Conservation (phyloP, 331 rosid species). For the Ulmus americana region DNA sequence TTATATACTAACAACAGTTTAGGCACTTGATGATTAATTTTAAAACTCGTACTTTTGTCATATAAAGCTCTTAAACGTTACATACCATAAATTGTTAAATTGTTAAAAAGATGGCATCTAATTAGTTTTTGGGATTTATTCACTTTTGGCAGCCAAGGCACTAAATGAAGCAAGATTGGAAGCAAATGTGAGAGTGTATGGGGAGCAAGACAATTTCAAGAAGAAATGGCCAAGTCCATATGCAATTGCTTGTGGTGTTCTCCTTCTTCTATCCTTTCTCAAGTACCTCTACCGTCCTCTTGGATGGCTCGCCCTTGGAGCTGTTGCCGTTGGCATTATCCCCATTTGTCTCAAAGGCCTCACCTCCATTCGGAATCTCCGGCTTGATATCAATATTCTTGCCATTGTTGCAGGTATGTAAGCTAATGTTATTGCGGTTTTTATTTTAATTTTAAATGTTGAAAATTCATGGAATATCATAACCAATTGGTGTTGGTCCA, state of each 20-base stretch:
- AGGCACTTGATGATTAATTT: too few relatives aligned
- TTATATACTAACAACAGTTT: too few relatives aligned
- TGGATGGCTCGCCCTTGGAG: conserved; percentile 57
- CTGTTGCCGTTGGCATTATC: conserved; percentile 43
- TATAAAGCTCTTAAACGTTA: too few relatives aligned
- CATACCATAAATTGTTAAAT: too few relatives aligned
- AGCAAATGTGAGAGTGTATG: conserved; percentile 56
- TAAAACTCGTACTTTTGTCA: too few relatives aligned
- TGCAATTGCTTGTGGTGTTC: conserved; percentile 47
- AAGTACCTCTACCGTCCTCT: conserved; percentile 52
- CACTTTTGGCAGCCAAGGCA: conserved; percentile 57
- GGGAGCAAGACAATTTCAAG: conserved; percentile 31
- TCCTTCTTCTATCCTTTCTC: conserved; percentile 50
- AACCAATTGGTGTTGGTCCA: too few relatives aligned
- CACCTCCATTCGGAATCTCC: conserved; percentile 40
- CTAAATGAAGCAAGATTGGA: conserved; percentile 70
- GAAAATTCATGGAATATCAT: too few relatives aligned
- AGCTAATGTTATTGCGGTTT: neutral
- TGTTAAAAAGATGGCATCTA: too few relatives aligned
- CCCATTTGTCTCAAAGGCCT: conserved; percentile 49
- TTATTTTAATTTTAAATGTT: neutral
- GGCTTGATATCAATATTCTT: conserved; percentile 74
- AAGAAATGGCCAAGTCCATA: conserved; percentile 78
- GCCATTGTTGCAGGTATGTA: conserved; percentile 57
- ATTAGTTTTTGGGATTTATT: too few relatives aligned